Evolutionary conservation across 768 basidiomycete species (phyloP), one percentile per base, ranked within the genome.

Genomic region (Lactarius deliciosus): DNA sequence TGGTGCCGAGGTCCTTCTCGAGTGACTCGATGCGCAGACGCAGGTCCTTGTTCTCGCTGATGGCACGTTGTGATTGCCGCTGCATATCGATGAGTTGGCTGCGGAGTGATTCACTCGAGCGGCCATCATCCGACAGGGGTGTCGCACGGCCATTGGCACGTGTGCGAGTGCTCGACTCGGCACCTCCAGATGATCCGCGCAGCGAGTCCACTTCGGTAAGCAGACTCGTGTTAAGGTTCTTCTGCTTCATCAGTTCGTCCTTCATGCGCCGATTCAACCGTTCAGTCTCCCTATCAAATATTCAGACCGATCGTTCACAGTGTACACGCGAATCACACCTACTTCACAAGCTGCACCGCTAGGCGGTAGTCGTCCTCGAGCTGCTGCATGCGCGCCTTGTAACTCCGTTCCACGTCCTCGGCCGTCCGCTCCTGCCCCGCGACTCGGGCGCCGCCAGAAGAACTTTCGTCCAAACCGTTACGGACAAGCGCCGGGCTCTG

Each of bases 311-410:
- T 66, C 69, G 64, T 63, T 62, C 67, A 62, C 56, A 43, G 53
- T 61, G 64, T 60, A 71, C 64, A 58, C 10, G 7, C 45, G 59
- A 66, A 69, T 79, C 69, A 69, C 63, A 77, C 89, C 80, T 76
- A 93, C 92, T 98, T 98, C 72, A 98, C 95, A 78, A 97, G 98
- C 75, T 94, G 91, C 63, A 98, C 96, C 16, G 97, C 96, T 60
- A 96, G 86, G 73, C 95, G 91, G 76, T 99, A 98, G 73, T 98
- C 96, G 57, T 91, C 87, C 77, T 98, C 96, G 77, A 98, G 86
- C 75, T 95, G 91, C 72, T 88, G 86, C 79, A 96, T 84, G 64
- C 91, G 86, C 28, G 85, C 81, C 76, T 90, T 90, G 77, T 94
- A 92, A 68, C 80, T 83, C 65, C 84, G 82, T 74, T 94, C 93